A percentile compares a stretch with the other conserved stretches of the same genome.
phyloP scores from a whole-genome alignment of 2,329 filamentous ascomycete species.

The Fusarium sp. region DNA sequence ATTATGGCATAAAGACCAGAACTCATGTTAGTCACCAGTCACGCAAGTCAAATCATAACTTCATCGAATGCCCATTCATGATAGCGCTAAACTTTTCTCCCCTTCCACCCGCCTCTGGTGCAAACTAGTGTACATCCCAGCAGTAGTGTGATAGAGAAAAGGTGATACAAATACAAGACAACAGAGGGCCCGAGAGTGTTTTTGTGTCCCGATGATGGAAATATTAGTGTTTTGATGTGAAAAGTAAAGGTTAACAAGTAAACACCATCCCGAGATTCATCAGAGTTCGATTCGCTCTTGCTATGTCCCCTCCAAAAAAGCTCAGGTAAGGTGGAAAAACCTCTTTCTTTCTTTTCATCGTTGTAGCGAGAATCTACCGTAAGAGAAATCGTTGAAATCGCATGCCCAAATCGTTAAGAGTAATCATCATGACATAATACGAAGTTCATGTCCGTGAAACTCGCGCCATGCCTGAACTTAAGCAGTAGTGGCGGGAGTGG shows the following conservation, averaged over 20 bases:
- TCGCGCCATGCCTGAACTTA: constrained; percentile 46
- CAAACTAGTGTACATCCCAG: constrained; percentile 54
- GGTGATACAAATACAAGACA: constrained; percentile 51
- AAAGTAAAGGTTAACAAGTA: constrained; percentile 45
- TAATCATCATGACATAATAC: constrained; percentile 47
- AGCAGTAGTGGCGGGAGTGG: constrained; percentile 47
- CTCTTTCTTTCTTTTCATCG: constrained; percentile 45
- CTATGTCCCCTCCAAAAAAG: constrained; percentile 40
- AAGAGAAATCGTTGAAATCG: constrained; percentile 55
- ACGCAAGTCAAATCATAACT: constrained; percentile 19
- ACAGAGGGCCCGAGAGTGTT: constrained; percentile 44
- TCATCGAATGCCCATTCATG: constrained; percentile 48
- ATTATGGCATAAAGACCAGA: background rate
- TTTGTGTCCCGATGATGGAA: constrained; percentile 46
- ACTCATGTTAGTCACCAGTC: constrained; percentile 7
- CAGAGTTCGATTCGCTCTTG: constrained; percentile 45
- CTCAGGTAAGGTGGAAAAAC: constrained; percentile 44
- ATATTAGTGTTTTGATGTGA: constrained; percentile 49
- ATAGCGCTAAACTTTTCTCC: constrained; percentile 52
- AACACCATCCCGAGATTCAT: constrained; percentile 45
- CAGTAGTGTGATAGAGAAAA: constrained; percentile 50
- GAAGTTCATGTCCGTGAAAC: constrained; percentile 43
- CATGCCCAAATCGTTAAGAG: constrained; percentile 55
- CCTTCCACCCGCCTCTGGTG: constrained; percentile 46
- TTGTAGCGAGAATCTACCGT: constrained; percentile 51